These are phyloP conservation scores for Xanthoceras sorbifolium DNA, from an alignment of 345 rosid genomes.

Conservation along the genomic window DNA sequence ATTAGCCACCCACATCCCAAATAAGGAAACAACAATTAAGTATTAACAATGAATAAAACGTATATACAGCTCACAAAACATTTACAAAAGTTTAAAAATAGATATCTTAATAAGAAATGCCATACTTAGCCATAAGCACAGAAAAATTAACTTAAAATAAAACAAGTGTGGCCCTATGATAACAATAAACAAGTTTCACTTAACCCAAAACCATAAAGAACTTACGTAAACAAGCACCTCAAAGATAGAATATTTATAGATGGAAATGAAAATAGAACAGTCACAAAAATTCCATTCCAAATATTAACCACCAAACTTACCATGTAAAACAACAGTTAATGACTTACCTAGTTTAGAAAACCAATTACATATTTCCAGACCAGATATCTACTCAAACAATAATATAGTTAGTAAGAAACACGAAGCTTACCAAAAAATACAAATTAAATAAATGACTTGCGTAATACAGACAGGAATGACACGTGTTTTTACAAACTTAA, in stretches of 20 bases:
- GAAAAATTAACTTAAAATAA: no score
- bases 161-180: no score
- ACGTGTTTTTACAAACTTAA: background rate
- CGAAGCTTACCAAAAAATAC: background rate
- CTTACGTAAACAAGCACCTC: background rate
- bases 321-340: background rate
- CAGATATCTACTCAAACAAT: background rate
- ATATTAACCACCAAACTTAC: background rate
- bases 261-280: background rate
- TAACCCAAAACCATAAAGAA: background rate
- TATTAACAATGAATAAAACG: no score
- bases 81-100: no score
- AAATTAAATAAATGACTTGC: background rate
- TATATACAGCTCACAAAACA: no score
- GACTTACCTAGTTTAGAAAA: background rate
- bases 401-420: background rate
- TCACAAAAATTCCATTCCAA: background rate
- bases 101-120: no score
- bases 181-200: background rate
- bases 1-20: no score
- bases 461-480: background rate
- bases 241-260: no score
- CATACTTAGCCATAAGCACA: no score
- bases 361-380: background rate
- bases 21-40: no score